Percentiles rank a stretch among this genome's conserved stretches.
Evolutionary conservation across 345 rosid genomes (phyloP).

Genomic region (Brassica rapa): DNA sequence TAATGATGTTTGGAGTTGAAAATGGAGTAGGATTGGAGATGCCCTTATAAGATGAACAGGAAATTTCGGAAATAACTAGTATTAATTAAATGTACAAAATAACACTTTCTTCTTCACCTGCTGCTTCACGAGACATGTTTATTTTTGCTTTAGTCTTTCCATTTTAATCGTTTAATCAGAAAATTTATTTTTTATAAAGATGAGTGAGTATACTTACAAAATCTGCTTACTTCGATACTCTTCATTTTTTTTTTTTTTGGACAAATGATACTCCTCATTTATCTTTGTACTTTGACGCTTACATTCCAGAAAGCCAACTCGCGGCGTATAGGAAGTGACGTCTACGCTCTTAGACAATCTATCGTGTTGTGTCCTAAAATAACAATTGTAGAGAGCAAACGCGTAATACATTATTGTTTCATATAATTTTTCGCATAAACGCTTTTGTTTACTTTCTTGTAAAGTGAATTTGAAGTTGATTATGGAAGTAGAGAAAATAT

Average conservation of each 20-base stretch:
- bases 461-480: background rate
- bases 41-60: background rate
- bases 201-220: background rate
- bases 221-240: slow-evolving; percentile 30
- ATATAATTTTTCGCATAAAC: background rate
- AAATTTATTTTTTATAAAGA: background rate
- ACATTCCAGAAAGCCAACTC: background rate
- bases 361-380: background rate
- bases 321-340: background rate
- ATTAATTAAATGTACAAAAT: background rate
- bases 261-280: slow-evolving; percentile 23
- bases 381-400: background rate
- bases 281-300: slow-evolving; percentile 37
- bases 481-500: background rate
- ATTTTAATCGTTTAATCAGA: background rate
- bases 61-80: background rate
- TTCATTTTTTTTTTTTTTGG: background rate
- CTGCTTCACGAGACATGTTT: slow-evolving; percentile 42
- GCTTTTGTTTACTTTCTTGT: background rate
- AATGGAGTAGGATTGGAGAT: too few relatives aligned
- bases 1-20: too few relatives aligned
- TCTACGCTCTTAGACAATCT: slow-evolving; percentile 19
- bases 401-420: background rate
- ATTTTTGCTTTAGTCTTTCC: background rate
- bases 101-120: slow-evolving; percentile 21